Conservation (phyloP, 768 basidiomycete species). For the Lactarius akahatsu region DNA sequence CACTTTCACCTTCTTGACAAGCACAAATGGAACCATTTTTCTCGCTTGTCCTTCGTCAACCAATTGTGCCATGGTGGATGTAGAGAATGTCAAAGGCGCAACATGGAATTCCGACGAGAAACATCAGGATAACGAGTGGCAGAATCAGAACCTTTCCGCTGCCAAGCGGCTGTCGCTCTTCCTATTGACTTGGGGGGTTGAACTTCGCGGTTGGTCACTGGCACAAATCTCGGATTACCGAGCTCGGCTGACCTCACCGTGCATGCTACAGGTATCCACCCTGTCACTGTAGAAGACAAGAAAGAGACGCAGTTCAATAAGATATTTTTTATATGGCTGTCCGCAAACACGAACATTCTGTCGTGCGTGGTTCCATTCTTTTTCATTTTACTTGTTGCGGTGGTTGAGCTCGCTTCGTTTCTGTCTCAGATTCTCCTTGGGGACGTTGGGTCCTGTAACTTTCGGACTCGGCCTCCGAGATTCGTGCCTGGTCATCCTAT, state of each 20-base stretch:
- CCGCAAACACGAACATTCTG: slow-evolving; percentile 42
- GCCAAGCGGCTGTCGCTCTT: slow-evolving; percentile 3
- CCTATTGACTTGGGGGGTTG: slow-evolving; percentile 37
- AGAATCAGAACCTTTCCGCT: too few species aligned
- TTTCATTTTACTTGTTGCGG: neutral
- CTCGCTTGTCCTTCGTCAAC: neutral
- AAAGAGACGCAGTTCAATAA: slow-evolving; percentile 42
- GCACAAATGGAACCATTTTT: neutral
- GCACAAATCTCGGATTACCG: too few species aligned
- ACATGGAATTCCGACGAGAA: neutral
- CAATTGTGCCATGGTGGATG: neutral
- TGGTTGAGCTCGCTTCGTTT: neutral
- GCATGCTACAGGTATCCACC: slow-evolving; percentile 36
- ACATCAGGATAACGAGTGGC: neutral
- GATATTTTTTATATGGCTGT: slow-evolving; percentile 45
- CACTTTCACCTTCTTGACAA: neutral
- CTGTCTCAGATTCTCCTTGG: slow-evolving; percentile 44
- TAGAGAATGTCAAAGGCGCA: neutral
- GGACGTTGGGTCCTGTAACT: slow-evolving; percentile 46
- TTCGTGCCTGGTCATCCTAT: slow-evolving; percentile 47
- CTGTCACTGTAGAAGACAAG: slow-evolving; percentile 36
- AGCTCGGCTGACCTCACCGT: neutral
- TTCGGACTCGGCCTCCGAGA: slow-evolving; percentile 47
- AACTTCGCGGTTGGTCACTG: slow-evolving; percentile 34
- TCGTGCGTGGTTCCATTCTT: slow-evolving; percentile 33